Evolutionary conservation across 441 rosid genomes (phyloP).

Genomic region (Cnidoscolus chayamansa): DNA sequence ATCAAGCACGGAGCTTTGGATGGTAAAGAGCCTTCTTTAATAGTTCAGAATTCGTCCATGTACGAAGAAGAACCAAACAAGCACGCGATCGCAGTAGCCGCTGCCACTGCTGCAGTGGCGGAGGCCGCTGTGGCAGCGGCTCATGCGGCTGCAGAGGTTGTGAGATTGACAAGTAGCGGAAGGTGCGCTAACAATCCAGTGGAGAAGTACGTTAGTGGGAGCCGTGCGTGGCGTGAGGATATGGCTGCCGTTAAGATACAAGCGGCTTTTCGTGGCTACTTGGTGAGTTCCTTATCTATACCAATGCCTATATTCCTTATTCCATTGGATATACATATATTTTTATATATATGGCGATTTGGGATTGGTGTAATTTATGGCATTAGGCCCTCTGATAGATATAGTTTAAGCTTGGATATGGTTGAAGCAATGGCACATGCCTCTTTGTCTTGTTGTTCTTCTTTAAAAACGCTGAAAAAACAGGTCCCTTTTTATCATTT

Average conservation of each 20-base stretch:
- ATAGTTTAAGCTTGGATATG: background rate
- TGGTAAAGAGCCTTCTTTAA: background rate
- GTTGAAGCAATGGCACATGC: background rate
- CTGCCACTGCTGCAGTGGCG: constrained; percentile 74
- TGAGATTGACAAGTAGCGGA: constrained; percentile 62
- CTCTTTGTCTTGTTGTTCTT: background rate
- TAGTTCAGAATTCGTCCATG: constrained; percentile 1
- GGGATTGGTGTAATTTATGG: constrained; percentile 21
- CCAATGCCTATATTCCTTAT: background rate
- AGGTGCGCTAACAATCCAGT: constrained; percentile 36
- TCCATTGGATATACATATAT: background rate
- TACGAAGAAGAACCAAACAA: constrained; percentile 35
- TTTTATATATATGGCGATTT: background rate
- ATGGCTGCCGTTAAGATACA: constrained; percentile 78
- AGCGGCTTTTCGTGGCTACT: constrained; percentile 79
- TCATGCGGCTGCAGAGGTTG: constrained; percentile 68
- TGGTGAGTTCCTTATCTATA: constrained; percentile 41
- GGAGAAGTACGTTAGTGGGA: constrained; percentile 26
- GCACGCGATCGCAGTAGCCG: constrained; percentile 72
- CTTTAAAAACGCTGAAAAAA: too few species aligned
- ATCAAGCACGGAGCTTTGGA: constrained; percentile 5
- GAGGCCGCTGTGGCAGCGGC: constrained; percentile 77
- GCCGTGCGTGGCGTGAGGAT: constrained; percentile 32
- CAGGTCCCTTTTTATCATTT: too few species aligned
- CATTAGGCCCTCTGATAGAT: constrained; percentile 8